Conservation (phyloP, 202 grass and related monocot genomes). For the Zizania palustris region DNA sequence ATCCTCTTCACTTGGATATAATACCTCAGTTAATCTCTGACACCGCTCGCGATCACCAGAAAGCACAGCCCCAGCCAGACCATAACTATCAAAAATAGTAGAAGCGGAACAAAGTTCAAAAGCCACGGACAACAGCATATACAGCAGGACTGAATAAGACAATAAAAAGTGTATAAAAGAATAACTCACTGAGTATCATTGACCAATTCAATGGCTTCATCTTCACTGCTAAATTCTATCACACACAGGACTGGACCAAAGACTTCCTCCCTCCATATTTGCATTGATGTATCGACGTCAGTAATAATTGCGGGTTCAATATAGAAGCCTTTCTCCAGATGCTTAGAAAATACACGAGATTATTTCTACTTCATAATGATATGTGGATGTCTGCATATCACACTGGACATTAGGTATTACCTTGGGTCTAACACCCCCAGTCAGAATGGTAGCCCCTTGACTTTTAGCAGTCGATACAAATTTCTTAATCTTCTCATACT, state of each 20-base stretch:
- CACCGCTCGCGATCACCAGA: slow-evolving; percentile 74
- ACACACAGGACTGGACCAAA: slow-evolving; percentile 95
- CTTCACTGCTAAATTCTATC: slow-evolving; percentile 84
- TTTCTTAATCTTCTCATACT: slow-evolving; percentile 95
- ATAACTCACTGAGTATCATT: slow-evolving; percentile 87
- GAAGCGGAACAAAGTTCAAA: not conserved
- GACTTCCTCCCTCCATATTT: slow-evolving; percentile 99
- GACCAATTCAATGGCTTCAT: slow-evolving; percentile 94
- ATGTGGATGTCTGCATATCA: not conserved
- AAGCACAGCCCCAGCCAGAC: slow-evolving; percentile 85
- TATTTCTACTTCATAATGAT: slow-evolving; percentile 13
- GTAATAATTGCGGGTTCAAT: slow-evolving; percentile 92
- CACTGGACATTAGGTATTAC: slow-evolving; percentile 43
- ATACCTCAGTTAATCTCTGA: slow-evolving; percentile 89
- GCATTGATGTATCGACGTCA: slow-evolving; percentile 87
- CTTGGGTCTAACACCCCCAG: slow-evolving; percentile 78
- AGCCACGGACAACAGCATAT: not conserved
- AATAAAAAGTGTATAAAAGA: slow-evolving; percentile 19
- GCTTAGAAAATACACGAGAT: slow-evolving; percentile 58
- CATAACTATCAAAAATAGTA: slow-evolving; percentile 60
- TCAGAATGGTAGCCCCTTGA: slow-evolving; percentile 86
- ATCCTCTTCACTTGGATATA: slow-evolving; percentile 45
- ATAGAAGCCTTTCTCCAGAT: slow-evolving; percentile 89
- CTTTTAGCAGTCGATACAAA: slow-evolving; percentile 75
- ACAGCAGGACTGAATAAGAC: not conserved